A percentile compares a stretch with the other conserved stretches of the same genome.
phyloP scores from a whole-genome alignment of 78 protist genomes.

The Pigoraptor vietnamica region DNA sequence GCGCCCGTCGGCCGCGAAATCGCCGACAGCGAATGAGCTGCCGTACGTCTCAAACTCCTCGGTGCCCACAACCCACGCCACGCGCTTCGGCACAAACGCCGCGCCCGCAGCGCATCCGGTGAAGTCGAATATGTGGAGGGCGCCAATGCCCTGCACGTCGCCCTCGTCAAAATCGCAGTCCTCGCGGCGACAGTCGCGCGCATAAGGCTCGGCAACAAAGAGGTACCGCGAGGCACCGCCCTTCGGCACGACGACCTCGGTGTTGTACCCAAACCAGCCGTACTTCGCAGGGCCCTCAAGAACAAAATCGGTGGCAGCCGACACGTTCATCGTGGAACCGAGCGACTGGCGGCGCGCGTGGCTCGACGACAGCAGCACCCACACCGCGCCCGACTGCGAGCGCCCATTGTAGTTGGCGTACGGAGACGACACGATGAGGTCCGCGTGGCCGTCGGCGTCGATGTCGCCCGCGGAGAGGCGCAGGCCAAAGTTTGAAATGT shows the following conservation, averaged over 20 bases:
- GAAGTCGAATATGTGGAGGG: neutral
- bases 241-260: neutral
- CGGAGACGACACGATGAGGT: conserved; percentile 1
- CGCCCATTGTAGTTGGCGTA: neutral
- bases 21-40: neutral
- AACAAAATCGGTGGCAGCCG: neutral
- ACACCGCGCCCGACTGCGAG: neutral
- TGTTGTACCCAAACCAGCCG: neutral
- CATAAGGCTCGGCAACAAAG: neutral
- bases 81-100: neutral
- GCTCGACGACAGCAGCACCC: neutral
- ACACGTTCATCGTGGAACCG: neutral
- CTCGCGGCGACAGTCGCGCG: neutral
- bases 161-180: neutral
- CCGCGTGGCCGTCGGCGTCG: neutral
- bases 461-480: neutral
- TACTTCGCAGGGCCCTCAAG: neutral
- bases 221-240: neutral
- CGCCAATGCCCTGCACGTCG: neutral
- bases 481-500: neutral
- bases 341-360: neutral
- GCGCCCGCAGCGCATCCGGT: neutral
- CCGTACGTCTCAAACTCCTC: neutral
- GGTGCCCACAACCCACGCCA: neutral
- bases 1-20: neutral